Conservation (phyloP, 2,329 filamentous ascomycete species). For the Botrytis elliptica region DNA sequence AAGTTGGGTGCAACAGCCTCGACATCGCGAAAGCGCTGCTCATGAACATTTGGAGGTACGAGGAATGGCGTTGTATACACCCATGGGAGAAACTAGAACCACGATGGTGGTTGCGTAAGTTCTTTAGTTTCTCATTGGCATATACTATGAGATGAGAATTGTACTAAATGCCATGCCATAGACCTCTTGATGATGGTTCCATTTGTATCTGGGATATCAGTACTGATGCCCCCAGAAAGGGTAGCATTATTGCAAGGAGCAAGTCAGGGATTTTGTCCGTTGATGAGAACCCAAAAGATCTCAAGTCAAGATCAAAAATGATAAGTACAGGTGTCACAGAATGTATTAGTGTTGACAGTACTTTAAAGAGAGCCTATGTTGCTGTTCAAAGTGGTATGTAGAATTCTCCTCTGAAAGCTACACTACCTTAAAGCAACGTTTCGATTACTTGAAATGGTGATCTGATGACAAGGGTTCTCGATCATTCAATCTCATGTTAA, state of each 20-base stretch:
- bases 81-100: constrained; percentile 52
- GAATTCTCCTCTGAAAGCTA: background rate
- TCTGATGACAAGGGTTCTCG: background rate
- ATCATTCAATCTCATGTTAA: background rate
- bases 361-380: constrained; percentile 69
- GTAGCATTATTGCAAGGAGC: constrained; percentile 65
- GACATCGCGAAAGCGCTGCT: constrained; percentile 43
- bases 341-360: constrained; percentile 76
- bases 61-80: constrained; percentile 67
- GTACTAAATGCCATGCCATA: constrained; percentile 8
- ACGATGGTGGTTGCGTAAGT: constrained; percentile 59
- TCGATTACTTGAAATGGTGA: background rate
- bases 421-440: background rate
- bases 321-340: constrained; percentile 75
- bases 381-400: constrained; percentile 68
- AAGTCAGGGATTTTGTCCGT: constrained; percentile 64
- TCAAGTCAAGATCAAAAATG: constrained; percentile 56
- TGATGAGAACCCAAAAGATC: constrained; percentile 46
- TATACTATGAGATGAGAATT: background rate
- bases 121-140: background rate
- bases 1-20: constrained; percentile 72
- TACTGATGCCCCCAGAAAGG: constrained; percentile 52
- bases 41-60: constrained; percentile 62
- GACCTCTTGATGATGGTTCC: constrained; percentile 78
- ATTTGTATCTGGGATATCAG: constrained; percentile 83